Conservation (phyloP, 1,284 basidiomycete species). For the Moesziomyces sp. region DNA sequence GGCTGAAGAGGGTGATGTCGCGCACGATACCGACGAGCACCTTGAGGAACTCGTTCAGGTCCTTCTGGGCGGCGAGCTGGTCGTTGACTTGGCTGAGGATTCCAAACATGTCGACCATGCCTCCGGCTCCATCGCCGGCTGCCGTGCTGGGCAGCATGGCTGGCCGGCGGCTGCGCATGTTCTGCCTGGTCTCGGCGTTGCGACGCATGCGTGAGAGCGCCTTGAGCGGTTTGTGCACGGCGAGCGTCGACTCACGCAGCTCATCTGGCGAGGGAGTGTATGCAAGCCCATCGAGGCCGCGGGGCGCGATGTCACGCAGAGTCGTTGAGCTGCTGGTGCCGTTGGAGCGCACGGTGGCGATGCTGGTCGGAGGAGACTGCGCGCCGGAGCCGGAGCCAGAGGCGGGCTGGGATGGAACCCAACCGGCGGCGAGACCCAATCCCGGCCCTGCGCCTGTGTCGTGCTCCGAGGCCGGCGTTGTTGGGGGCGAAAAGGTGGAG, state of each 20-base stretch:
- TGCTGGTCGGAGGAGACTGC: slow-evolving; percentile 36
- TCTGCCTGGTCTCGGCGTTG: slow-evolving; percentile 33
- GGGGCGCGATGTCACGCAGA: slow-evolving; percentile 8
- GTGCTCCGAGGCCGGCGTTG: slow-evolving; percentile 25
- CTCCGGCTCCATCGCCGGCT: slow-evolving; percentile 32
- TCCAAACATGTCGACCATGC: slow-evolving; percentile 61
- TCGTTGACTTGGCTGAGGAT: slow-evolving; percentile 86
- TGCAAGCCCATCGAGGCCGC: slow-evolving; percentile 51
- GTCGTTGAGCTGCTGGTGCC: slow-evolving; percentile 26
- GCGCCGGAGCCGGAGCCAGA: slow-evolving; percentile 7
- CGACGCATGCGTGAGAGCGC: slow-evolving; percentile 74
- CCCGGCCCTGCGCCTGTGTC: slow-evolving; percentile 55
- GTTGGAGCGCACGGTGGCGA: slow-evolving; percentile 43
- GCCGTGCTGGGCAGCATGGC: slow-evolving; percentile 30
- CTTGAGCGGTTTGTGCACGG: slow-evolving; percentile 77
- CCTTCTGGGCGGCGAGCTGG: slow-evolving; percentile 78
- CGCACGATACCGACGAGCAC: slow-evolving; percentile 83
- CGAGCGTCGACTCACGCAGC: slow-evolving; percentile 80
- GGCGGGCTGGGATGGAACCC: not conserved
- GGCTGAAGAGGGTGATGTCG: slow-evolving; percentile 72
- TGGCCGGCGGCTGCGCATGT: slow-evolving; percentile 28
- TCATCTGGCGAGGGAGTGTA: slow-evolving; percentile 68
- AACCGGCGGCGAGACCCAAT: slow-evolving; percentile 21
- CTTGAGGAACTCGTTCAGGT: slow-evolving; percentile 80
- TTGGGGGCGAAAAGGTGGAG: slow-evolving; percentile 39